Percentiles rank a stretch among this genome's conserved stretches.
These are phyloP conservation scores for Beauveria australis DNA, from an alignment of 2,329 filamentous ascomycete genomes.

Conservation along the genomic window DNA sequence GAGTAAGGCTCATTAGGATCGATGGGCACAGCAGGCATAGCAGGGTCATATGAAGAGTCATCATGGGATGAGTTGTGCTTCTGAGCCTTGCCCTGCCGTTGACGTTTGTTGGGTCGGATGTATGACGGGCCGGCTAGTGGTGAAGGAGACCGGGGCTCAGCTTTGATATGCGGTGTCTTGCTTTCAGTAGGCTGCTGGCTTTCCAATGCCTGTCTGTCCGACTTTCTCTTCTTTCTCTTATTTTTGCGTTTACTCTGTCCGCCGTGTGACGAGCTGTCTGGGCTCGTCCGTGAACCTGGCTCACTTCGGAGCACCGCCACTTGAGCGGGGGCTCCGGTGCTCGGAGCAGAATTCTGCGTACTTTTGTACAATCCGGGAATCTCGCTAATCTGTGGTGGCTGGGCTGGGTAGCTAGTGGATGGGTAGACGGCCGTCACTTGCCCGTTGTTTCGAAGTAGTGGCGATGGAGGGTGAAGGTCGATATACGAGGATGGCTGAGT, in stretches of 20 bases:
- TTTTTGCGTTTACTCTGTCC: constrained; percentile 38
- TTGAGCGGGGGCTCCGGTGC: constrained; percentile 36
- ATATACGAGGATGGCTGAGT: constrained; percentile 15
- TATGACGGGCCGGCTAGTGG: constrained; percentile 46
- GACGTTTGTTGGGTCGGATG: constrained; percentile 48
- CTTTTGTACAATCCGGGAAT: constrained; percentile 2
- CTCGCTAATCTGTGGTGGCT: constrained; percentile 21
- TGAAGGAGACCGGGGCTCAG: constrained; percentile 57
- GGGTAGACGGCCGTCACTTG: constrained; percentile 69
- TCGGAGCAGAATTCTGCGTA: constrained; percentile 10
- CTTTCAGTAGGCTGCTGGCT: constrained; percentile 21
- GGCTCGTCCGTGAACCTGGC: constrained; percentile 41
- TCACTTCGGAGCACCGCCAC: constrained; percentile 49
- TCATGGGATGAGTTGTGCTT: constrained; percentile 16
- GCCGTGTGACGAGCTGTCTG: constrained; percentile 52
- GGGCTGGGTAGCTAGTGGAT: constrained; percentile 57
- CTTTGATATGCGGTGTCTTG: constrained; percentile 50
- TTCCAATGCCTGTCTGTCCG: constrained; percentile 40
- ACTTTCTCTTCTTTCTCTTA: constrained; percentile 45
- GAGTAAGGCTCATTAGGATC: neutral
- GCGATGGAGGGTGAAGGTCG: constrained; percentile 39
- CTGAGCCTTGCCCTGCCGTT: constrained; percentile 38
- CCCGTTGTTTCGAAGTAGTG: constrained; percentile 63
- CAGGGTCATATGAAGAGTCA: constrained; percentile 5
- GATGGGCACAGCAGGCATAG: constrained; percentile 11